Percentiles rank a stretch among this genome's conserved stretches.
phyloP scores from a whole-genome alignment of 345 rosid genomes.

The Bruguiera sexangula region DNA sequence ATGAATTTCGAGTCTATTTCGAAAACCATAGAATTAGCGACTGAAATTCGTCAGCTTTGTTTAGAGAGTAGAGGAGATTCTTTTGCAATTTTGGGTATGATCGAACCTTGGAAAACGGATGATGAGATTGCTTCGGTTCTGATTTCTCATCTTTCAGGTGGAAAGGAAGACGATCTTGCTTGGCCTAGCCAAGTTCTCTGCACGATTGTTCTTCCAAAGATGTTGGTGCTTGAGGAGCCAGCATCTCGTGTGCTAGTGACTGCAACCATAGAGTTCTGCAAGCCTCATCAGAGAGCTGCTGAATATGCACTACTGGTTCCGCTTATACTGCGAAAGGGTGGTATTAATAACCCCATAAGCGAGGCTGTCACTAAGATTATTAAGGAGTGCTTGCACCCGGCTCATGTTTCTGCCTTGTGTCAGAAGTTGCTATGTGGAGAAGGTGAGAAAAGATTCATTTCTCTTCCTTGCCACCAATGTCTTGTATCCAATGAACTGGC shows the following conservation, averaged over 20 bases:
- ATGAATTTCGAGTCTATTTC: slow-evolving; percentile 42
- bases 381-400: slow-evolving; percentile 73
- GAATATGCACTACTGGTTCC: slow-evolving; percentile 61
- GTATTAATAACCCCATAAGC: slow-evolving; percentile 53
- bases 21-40: slow-evolving; percentile 39
- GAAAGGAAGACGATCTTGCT: slow-evolving; percentile 40
- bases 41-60: slow-evolving; percentile 51
- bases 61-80: slow-evolving; percentile 37
- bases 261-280: slow-evolving; percentile 56
- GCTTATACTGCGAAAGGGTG: slow-evolving; percentile 45
- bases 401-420: slow-evolving; percentile 65
- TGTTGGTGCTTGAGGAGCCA: slow-evolving; percentile 50
- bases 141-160: slow-evolving; percentile 42
- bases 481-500: slow-evolving; percentile 51
- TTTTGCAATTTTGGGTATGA: slow-evolving; percentile 41
- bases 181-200: slow-evolving; percentile 75
- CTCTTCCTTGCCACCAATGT: slow-evolving; percentile 55
- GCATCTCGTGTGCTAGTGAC: slow-evolving; percentile 58
- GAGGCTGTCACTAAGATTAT: slow-evolving; percentile 55
- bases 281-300: slow-evolving; percentile 57
- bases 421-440: slow-evolving; percentile 61
- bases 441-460: slow-evolving; percentile 38
- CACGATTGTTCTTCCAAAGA: slow-evolving; percentile 62
- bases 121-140: slow-evolving; percentile 63
- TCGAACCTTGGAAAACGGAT: slow-evolving; percentile 72